These are phyloP conservation scores for Gnaphalium uliginosum DNA, from an alignment of 129 eudicot genomes.

Conservation along the genomic window DNA sequence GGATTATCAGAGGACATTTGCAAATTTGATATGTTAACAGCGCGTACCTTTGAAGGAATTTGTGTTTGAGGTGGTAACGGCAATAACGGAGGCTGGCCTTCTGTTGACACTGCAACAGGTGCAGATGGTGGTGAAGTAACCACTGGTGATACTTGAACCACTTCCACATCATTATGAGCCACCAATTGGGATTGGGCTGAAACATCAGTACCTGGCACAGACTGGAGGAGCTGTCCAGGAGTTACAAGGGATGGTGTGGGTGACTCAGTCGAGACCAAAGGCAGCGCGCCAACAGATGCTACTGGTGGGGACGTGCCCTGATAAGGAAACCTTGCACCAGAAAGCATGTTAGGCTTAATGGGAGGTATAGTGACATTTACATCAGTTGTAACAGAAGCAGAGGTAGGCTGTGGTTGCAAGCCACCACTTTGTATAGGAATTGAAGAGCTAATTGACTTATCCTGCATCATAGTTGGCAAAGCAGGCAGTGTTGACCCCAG, in stretches of 20 bases:
- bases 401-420: slow-evolving; percentile 45
- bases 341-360: slow-evolving; percentile 38
- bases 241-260: slow-evolving; percentile 65
- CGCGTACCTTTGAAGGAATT: slow-evolving; percentile 49
- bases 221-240: slow-evolving; percentile 77
- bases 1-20: background rate
- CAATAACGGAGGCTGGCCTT: slow-evolving; percentile 80
- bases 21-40: slow-evolving; percentile 5
- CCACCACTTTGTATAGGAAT: slow-evolving; percentile 31
- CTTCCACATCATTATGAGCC: slow-evolving; percentile 65
- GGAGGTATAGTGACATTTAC: slow-evolving; percentile 36
- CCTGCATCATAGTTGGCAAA: slow-evolving; percentile 38
- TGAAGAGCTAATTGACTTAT: slow-evolving; percentile 40
- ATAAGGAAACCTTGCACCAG: slow-evolving; percentile 47
- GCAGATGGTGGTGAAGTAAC: slow-evolving; percentile 37
- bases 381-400: slow-evolving; percentile 38
- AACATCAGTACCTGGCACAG: slow-evolving; percentile 41
- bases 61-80: slow-evolving; percentile 67
- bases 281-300: slow-evolving; percentile 42
- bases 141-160: slow-evolving; percentile 54
- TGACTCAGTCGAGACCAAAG: slow-evolving; percentile 40
- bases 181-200: slow-evolving; percentile 38
- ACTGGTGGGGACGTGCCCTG: slow-evolving; percentile 44
- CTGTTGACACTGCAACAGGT: slow-evolving; percentile 43
- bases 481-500: slow-evolving; percentile 51